Evolutionary conservation across 176 grass and related monocot species (phyloP).

Genomic region (Oryza punctata): DNA sequence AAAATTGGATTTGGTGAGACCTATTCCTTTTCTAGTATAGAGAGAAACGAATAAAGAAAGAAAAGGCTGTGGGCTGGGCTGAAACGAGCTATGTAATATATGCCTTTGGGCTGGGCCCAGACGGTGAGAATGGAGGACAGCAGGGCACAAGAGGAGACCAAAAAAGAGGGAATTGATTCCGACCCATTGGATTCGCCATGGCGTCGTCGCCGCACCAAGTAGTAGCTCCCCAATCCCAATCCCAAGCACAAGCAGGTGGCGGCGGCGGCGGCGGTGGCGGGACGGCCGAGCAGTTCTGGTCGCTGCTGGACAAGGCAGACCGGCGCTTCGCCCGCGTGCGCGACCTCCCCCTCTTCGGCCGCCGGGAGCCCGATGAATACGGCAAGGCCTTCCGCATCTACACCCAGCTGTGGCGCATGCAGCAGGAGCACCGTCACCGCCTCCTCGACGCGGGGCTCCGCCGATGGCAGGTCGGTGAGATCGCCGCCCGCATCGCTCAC

Average conservation of each 20-base stretch:
- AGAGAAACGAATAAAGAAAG: no score
- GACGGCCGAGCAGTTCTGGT: constrained; percentile 85
- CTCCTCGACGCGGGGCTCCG: constrained; percentile 81
- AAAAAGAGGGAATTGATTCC: no score
- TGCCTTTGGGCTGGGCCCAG: no score
- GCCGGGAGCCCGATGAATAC: constrained; percentile 69
- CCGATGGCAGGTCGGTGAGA: constrained; percentile 90
- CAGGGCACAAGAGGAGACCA: background rate
- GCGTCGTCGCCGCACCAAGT: constrained; percentile 49
- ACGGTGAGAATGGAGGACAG: no score
- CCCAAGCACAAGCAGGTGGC: background rate
- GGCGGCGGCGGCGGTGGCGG: constrained; percentile 26
- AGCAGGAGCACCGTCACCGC: constrained; percentile 85
- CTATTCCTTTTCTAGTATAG: no score
- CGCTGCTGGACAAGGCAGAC: constrained; percentile 92
- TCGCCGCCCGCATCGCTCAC: constrained; percentile 89
- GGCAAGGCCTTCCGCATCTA: constrained; percentile 94
- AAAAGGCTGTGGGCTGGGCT: no score
- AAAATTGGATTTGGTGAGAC: no score
- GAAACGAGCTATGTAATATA: no score
- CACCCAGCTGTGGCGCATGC: constrained; percentile 85
- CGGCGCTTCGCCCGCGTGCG: constrained; percentile 85
- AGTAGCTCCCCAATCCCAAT: background rate
- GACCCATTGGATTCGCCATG: constrained; percentile 31
- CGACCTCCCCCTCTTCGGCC: constrained; percentile 75